Evolutionary conservation across 306 rosid genomes (phyloP), one percentile per base, ranked within the genome.

Genomic region (Cicer arietinum): DNA sequence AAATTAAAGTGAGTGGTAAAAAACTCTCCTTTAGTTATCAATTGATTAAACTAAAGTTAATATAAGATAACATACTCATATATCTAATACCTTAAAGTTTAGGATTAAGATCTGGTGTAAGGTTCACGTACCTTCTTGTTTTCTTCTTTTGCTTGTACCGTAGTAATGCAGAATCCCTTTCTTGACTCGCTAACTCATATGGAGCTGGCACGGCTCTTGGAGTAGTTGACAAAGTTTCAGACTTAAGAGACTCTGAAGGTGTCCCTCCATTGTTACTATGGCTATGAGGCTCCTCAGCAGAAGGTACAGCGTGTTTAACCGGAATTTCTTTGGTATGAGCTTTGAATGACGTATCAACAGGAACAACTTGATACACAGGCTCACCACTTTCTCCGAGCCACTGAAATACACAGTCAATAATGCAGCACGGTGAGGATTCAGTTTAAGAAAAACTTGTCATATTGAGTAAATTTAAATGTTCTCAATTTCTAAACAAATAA

Each of bases 121-220:
- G 1, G 12, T 3, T 35, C 51, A 17, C 41, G 3, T 87, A 93
- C 98, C 98, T 93, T 82, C 98, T 89, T 35, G 95, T 85, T 86
- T 86, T 90, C 87, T 84, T 93, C 88, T 93, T 93, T 86, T 89
- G 91, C 86, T 93, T 93, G 86, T 93, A 93, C 39, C 98, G 89
- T 58, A 88, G 81, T 51, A 93, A 79, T 16, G 98, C 96, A 30
- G 91, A 86, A 83, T 90, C 96, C 75, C 98, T 84, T 51, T 89
- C 90, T 80, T 86, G 93, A 73, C 83, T 88, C 8, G 77, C 77
- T 69, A 89, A 56, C 63, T 92, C 98, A 77, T 84, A 79, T 52
- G 86, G 72, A 46, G 72, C 56, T 20, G 56, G 39, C 45, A 68
- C 75, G 43, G 84, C 83, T 76, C 66, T 93, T 0, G 82, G 87